Base-by-base conservation (phyloP, 495 filamentous ascomycete genomes). In the Mycothermus thermophilus region DNA sequence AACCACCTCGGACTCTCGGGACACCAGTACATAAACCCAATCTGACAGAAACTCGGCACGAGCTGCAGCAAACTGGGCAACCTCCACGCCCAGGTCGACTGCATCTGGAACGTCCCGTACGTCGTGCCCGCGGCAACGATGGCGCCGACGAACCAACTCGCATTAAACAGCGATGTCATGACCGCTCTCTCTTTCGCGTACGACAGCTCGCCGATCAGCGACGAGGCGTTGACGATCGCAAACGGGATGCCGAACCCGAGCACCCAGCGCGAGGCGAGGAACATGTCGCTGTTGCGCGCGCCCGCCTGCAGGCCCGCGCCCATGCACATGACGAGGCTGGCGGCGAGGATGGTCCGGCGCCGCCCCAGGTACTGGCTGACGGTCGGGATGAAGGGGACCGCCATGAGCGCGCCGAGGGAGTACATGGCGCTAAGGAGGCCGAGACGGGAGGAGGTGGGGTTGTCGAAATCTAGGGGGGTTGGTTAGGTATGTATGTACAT, bases 161-260 rank as follows among this genome's bases (percentile, higher is more conserved):
- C 62, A 41, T 75, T 77, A 56, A 74, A 79, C 2, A 80, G 57
- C 3, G 67, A 69, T 2, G 68, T 76, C 36, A 77, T 52, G 17
- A 72, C 63, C n/a, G 67, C 44, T 27, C 73, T 61, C 42, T 79
- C 67, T 23, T 71, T 71, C 19, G 70, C 72, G 52, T 77, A 67
- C 0, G 59, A 57, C 9, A 79, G 57, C 39, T 80, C 77, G 32
- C 65, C 72, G n/a, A 79, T 62, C 39, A 77, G 42, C 1, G 63
- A 54, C 7, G 72, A 69, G 2, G 65, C 71, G 24, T 69, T 68
- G 23, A 72, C 64, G 41, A 74, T 72, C 34, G 66, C 71, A 47
- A 75, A 71, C n/a, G 66, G 63, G 33, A 74, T 67, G 37, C 72
- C 71, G 35, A 75, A 72, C 10, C 74, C 74, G 12, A 79, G 59